Evolutionary conservation across 345 rosid species (phyloP).

Genomic region (Populus deltoides): DNA sequence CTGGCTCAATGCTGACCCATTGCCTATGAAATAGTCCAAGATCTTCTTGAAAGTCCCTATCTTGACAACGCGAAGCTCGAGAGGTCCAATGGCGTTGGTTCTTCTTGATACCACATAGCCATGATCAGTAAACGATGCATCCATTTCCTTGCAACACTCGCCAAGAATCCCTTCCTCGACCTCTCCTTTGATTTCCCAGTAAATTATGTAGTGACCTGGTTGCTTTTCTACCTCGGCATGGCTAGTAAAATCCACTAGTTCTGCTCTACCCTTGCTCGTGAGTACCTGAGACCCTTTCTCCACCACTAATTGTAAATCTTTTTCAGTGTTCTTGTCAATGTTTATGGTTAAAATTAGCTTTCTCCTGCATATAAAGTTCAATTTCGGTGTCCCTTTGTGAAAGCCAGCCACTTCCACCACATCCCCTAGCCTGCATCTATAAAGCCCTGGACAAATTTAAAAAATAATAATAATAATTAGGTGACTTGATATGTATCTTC

Average conservation of each 20-base stretch:
- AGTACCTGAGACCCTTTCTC: slow-evolving; percentile 56
- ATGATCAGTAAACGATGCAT: slow-evolving; percentile 65
- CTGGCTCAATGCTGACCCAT: slow-evolving; percentile 84
- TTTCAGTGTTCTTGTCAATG: slow-evolving; percentile 95
- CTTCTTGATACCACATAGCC: slow-evolving; percentile 84
- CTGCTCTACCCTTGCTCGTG: slow-evolving; percentile 46
- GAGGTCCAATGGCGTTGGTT: slow-evolving; percentile 70
- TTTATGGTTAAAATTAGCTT: slow-evolving; percentile 74
- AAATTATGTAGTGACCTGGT: slow-evolving; percentile 85
- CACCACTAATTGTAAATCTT: slow-evolving; percentile 79
- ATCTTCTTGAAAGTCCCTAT: slow-evolving; percentile 72
- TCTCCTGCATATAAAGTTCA: slow-evolving; percentile 84
- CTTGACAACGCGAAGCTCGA: slow-evolving; percentile 77
- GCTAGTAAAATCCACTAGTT: slow-evolving; percentile 86
- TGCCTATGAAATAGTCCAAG: slow-evolving; percentile 64
- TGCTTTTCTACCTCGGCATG: slow-evolving; percentile 50
- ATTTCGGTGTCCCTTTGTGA: slow-evolving; percentile 70
- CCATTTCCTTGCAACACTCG: slow-evolving; percentile 78
- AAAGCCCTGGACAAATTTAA: slow-evolving; percentile 49
- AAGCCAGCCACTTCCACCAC: slow-evolving; percentile 86
- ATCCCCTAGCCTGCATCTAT: slow-evolving; percentile 77
- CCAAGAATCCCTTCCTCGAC: slow-evolving; percentile 59
- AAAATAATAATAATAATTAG: background rate
- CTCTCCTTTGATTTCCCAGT: slow-evolving; percentile 87
- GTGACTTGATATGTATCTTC: background rate